Base-by-base conservation (phyloP, 352 stramenopile species). In the Globisporangium uncinulatum region DNA sequence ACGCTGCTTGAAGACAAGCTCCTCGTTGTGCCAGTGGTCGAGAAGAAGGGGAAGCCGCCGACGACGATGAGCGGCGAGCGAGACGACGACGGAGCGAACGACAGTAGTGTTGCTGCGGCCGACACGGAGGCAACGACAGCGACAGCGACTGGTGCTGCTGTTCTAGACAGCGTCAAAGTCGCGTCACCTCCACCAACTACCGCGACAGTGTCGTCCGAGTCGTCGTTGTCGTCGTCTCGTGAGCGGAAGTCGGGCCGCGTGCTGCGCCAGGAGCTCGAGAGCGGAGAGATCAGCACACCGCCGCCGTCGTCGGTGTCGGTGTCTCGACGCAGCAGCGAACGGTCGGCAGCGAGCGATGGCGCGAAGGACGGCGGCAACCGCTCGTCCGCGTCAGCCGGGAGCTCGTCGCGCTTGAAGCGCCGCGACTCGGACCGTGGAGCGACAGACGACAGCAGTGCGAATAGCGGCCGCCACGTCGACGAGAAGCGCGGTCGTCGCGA, bases 1-100 rank as follows among this genome's bases (percentile, higher is more conserved):
- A 76, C 83, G 2, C 73, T 94, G 1, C 65, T 80, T 0, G 83
- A 93, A 14, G 80, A 92, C 37, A 83, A 76, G 50, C 57, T 81
- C 21, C 56, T 93, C 14, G 47, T 51, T 32, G 54, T 67, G 13
- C 59, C 67, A 9, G 59, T 60, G 2, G 70, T 29, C 24, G 24
- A 65, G 34, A 73, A 61, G 42, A 57, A 32, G 24, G 6, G 6
- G 21, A 29, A 21, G 70, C 3, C 63, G 70, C 17, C 31, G 21
- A n/a, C 11, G 34, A 63, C 46, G 41, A 68, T 4, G 24, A 29
- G 24, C 24, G 24, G 24, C 24, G 24, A 29, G 24, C 24, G 24
- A 29, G 24, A 29, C 24, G 24, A 29, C 24, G 24, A 29, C 24
- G 24, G 24, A 29, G 24, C 70, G 49, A 31, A 68, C 8, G 56